Base-by-base conservation (phyloP, 345 rosid genomes). In the Rhodamnia rubescens region DNA sequence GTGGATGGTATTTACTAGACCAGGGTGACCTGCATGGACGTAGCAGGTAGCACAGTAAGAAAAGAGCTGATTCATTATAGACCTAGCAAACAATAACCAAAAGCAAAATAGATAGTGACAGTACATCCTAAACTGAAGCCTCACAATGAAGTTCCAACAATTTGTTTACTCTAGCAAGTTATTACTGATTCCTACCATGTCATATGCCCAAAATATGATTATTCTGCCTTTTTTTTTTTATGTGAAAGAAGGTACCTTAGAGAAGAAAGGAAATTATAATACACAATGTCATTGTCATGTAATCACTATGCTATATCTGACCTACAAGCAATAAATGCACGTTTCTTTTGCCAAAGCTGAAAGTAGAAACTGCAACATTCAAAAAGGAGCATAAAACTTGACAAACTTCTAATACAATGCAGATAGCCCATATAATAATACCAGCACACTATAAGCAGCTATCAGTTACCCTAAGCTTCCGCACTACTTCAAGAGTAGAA, bases 1-100 rank as follows among this genome's bases (percentile, higher is more conserved):
- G 88, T 32, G 98, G 99, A 89, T 92, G 91, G 90, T 95, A 97
- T 83, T 93, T 92, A 87, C 94, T 95, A 52, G 99, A 94, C 99
- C 99, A 97, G 29, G 98, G 99, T 42, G 99, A 97, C 89, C 98
- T 97, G 64, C 84, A 91, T 85, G 44, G 78, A 16, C 44, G 4
- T 18, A 32, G 78, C 44, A 64, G 24, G 24, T 18, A 1, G 78
- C 22, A 32, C 24, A 4, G 78, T 8, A 64, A 32, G 44, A 18
- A 64, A 64, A 64, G 78, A 64, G 44, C 10, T 1, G 21, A 64
- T 64, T 32, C 78, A 64, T 32, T 64, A 32, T 21, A 64, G 44
- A 64, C 22, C 44, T 64, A 22, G 44, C 44, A 64, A 16, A 22
- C 24, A 32, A 64, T 32, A 64, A 40, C 24, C 44, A 64, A 32